phyloP scores from a whole-genome alignment of 352 stramenopile species.

The Phytophthora podocarpi region DNA sequence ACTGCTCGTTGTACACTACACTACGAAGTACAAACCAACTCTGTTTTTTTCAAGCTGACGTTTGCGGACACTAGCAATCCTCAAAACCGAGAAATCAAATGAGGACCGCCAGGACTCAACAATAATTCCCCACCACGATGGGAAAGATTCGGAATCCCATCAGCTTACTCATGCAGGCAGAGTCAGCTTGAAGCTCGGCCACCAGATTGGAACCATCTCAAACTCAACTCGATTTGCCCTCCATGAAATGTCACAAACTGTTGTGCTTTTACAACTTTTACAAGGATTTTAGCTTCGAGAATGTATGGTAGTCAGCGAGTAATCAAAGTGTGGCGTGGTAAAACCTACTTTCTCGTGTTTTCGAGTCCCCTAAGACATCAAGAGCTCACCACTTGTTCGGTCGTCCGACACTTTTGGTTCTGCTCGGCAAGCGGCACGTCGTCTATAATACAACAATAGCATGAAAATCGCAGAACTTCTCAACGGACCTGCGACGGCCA shows the following conservation, averaged over 20 bases:
- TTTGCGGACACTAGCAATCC: slow-evolving; percentile 12
- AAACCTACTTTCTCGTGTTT: too few relatives aligned
- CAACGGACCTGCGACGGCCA: slow-evolving; percentile 9
- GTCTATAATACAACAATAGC: too few relatives aligned
- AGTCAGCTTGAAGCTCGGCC: slow-evolving; percentile 17
- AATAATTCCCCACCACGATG: not conserved
- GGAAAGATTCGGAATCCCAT: slow-evolving; percentile 25
- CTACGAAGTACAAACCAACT: too few relatives aligned
- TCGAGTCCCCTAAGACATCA: slow-evolving; percentile 45
- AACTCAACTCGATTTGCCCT: too few relatives aligned
- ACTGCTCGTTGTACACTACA: not conserved
- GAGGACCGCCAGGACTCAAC: slow-evolving; percentile 6
- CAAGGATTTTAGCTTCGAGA: not conserved
- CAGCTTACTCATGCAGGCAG: not conserved
- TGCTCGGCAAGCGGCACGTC: slow-evolving; percentile 3
- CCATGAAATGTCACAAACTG: too few relatives aligned
- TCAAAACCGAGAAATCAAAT: not conserved
- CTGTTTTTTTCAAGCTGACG: not conserved
- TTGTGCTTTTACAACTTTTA: too few relatives aligned
- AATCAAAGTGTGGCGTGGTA: slow-evolving; percentile 13
- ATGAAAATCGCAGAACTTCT: slow-evolving; percentile 47
- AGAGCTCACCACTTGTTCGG: slow-evolving; percentile 26
- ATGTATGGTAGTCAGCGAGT: slow-evolving; percentile 29
- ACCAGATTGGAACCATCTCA: too few relatives aligned
- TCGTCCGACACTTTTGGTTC: slow-evolving; percentile 29